Percentiles rank a stretch among this genome's conserved stretches.
Conservation (phyloP, 192 early-diverging fungal genomes). For the Podila epigama region DNA sequence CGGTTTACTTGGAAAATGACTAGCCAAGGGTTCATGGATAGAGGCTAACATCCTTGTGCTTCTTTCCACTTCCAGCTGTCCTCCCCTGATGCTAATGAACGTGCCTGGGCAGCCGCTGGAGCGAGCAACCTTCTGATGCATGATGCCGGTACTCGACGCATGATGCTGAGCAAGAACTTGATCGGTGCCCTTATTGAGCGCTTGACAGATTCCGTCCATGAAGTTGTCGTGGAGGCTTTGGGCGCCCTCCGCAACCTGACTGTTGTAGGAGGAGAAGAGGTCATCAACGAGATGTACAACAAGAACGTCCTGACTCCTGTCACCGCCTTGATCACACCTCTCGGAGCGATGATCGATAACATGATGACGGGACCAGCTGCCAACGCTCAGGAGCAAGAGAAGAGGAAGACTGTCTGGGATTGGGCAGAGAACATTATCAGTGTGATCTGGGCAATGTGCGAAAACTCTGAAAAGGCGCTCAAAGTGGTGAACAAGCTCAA, state of each 20-base stretch:
- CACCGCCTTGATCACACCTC: slow-evolving; percentile 52
- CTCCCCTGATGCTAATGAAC: slow-evolving; percentile 73
- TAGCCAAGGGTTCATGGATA: too few species aligned
- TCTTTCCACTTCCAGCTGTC: too few species aligned
- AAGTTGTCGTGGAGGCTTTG: slow-evolving; percentile 75
- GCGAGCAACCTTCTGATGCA: slow-evolving; percentile 80
- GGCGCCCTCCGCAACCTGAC: slow-evolving; percentile 80
- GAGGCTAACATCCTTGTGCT: too few species aligned
- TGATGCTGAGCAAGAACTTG: slow-evolving; percentile 79
- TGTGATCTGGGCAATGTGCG: slow-evolving; percentile 66
- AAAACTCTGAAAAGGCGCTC: slow-evolving; percentile 73
- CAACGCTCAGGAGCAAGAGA: slow-evolving; percentile 27
- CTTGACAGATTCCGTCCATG: slow-evolving; percentile 73
- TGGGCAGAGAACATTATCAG: slow-evolving; percentile 66
- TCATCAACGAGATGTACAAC: slow-evolving; percentile 64
- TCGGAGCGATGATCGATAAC: slow-evolving; percentile 29
- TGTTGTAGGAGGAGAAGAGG: slow-evolving; percentile 58
- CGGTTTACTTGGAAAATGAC: too few species aligned
- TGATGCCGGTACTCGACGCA: slow-evolving; percentile 67
- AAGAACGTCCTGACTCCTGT: slow-evolving; percentile 64
- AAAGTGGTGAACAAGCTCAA: slow-evolving; percentile 71
- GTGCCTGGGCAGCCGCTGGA: slow-evolving; percentile 90
- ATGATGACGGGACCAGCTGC: slow-evolving; percentile 32
- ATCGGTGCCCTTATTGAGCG: slow-evolving; percentile 71
- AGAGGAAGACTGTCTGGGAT: slow-evolving; percentile 61